phyloP scores from a whole-genome alignment of 768 basidiomycete genomes.

The Cubamyces sp. region DNA sequence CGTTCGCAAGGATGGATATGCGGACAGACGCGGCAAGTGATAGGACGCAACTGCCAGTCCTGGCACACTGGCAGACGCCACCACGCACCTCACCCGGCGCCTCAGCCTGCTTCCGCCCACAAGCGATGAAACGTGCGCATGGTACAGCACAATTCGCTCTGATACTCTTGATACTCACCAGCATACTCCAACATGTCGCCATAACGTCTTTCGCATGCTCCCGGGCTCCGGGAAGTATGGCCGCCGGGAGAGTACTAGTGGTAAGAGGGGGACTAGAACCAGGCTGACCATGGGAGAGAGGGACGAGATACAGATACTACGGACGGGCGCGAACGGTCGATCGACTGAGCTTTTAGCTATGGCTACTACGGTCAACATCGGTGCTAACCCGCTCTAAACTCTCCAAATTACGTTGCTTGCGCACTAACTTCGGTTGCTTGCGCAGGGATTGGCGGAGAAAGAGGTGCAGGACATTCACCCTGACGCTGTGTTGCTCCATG shows the following conservation, averaged over 20 bases:
- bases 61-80: not conserved
- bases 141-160: not conserved
- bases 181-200: not conserved
- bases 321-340: not conserved
- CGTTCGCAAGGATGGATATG: not conserved
- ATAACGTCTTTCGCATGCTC: no score
- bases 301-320: no score
- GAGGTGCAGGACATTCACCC: not conserved
- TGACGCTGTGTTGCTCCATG: not conserved
- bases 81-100: not conserved
- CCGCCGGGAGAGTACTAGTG: no score
- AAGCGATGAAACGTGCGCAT: slow-evolving; percentile 3
- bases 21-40: not conserved
- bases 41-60: not conserved
- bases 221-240: no score
- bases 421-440: slow-evolving; percentile 15
- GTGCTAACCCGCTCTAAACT: slow-evolving; percentile 6
- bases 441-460: not conserved
- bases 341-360: slow-evolving; percentile 5
- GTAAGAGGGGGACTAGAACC: no score
- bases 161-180: not conserved
- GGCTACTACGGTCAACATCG: not conserved
- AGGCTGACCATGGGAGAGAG: no score
- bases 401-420: slow-evolving; percentile 4
- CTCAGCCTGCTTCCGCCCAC: not conserved